These are phyloP conservation scores for Meyerozyma athensensis DNA, from an alignment of 1,139 yeast species.

Conservation along the genomic window DNA sequence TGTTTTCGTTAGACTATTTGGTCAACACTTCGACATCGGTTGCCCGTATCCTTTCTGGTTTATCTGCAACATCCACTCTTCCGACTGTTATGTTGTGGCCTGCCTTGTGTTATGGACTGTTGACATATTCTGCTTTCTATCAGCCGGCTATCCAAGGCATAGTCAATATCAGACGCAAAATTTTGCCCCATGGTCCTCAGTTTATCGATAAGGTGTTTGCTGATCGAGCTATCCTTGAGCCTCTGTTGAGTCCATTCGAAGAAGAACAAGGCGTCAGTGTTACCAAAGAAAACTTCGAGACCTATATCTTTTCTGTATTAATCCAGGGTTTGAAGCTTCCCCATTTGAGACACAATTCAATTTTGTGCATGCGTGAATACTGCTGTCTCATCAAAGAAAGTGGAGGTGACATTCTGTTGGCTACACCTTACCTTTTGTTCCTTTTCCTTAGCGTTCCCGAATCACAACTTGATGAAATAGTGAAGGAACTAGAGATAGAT, in stretches of 20 bases:
- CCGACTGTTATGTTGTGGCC: conserved; percentile 67
- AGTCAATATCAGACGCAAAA: conserved; percentile 24
- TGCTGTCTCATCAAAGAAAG: conserved; percentile 33
- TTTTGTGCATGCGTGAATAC: conserved; percentile 46
- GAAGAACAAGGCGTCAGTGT: conserved; percentile 37
- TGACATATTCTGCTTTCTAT: conserved; percentile 36
- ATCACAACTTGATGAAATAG: conserved; percentile 38
- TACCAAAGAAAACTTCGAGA: conserved; percentile 47
- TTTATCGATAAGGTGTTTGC: conserved; percentile 31
- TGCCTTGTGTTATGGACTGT: conserved; percentile 33
- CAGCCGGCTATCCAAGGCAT: conserved; percentile 52
- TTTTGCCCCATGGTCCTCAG: conserved; percentile 19
- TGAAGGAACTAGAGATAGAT: conserved; percentile 44
- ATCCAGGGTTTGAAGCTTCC: conserved; percentile 64
- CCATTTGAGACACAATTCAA: conserved; percentile 53
- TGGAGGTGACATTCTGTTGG: conserved; percentile 7
- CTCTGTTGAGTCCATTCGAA: conserved; percentile 45
- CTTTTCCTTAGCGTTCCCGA: conserved; percentile 50
- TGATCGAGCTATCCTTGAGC: conserved; percentile 36
- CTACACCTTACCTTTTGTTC: conserved; percentile 47
- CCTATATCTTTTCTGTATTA: conserved; percentile 47
- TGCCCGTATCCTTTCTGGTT: conserved; percentile 60
- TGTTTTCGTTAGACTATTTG: conserved; percentile 27
- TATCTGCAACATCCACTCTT: conserved; percentile 50
- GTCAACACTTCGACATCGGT: conserved; percentile 36